phyloP scores from a whole-genome alignment of 257 asterid genomes.

The Mitragyna speciosa region DNA sequence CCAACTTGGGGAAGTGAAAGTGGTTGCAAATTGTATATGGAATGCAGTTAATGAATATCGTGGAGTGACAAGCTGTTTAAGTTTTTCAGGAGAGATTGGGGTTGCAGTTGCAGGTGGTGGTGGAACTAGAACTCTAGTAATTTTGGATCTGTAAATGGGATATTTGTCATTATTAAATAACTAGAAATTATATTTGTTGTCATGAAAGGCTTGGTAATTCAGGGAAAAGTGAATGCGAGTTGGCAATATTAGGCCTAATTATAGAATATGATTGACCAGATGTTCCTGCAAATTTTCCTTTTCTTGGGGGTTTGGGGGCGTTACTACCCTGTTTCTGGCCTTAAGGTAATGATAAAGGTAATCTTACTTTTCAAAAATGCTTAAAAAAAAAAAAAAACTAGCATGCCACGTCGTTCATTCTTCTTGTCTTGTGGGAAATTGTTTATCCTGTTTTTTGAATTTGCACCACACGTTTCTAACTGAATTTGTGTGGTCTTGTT shows the following conservation, averaged over 20 bases:
- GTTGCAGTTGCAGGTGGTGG: background rate
- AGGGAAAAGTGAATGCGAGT: background rate
- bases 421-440: background rate
- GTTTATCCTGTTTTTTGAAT: background rate
- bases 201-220: background rate
- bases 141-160: background rate
- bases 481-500: slow-evolving; percentile 26
- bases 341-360: background rate
- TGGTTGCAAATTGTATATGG: background rate
- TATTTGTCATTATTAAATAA: background rate
- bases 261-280: background rate
- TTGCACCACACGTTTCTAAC: slow-evolving; percentile 2
- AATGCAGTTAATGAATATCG: background rate
- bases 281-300: background rate
- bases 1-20: background rate
- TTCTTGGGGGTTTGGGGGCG: background rate
- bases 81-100: background rate
- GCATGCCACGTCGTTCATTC: background rate
- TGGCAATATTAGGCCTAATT: background rate
- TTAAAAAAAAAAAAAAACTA: background rate
- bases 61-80: too few relatives aligned
- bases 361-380: background rate
- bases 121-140: background rate
- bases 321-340: background rate
- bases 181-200: background rate